phyloP scores from a whole-genome alignment of 2,329 filamentous ascomycete species.

The Beauveria bassiana region DNA sequence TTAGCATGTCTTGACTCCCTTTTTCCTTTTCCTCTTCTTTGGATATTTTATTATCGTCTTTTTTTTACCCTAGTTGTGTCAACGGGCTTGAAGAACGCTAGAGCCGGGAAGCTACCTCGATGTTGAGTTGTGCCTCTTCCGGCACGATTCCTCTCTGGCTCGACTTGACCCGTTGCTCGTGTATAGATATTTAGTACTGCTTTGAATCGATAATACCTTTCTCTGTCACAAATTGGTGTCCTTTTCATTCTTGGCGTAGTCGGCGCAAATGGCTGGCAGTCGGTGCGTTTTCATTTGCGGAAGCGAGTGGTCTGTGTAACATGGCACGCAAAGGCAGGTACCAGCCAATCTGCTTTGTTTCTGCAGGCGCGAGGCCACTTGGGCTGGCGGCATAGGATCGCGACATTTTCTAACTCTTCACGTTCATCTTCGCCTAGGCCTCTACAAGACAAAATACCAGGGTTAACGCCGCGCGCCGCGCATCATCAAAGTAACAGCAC shows the following conservation, averaged over 20 bases:
- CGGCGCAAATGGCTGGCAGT: not conserved
- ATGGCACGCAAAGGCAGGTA: not conserved
- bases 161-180: conserved; percentile 24
- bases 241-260: not conserved
- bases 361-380: not conserved
- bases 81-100: conserved; percentile 6
- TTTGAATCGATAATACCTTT: conserved; percentile 24
- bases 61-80: conserved; percentile 7
- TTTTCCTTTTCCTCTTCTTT: conserved; percentile 52
- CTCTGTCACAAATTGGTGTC: conserved; percentile 13
- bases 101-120: not conserved
- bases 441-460: not conserved
- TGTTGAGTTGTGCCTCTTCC: not conserved
- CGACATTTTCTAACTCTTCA: not conserved
- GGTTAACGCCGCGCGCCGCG: not conserved
- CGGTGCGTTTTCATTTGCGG: not conserved
- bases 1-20: conserved; percentile 19
- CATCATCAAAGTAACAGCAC: not conserved
- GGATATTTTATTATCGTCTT: conserved; percentile 34
- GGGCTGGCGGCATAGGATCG: not conserved
- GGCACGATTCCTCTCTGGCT: conserved; percentile 14
- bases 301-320: not conserved
- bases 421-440: not conserved
- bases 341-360: not conserved
- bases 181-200: conserved; percentile 27